These are phyloP conservation scores for Dipteronia dyeriana DNA, from an alignment of 345 rosid genomes.

Conservation along the genomic window DNA sequence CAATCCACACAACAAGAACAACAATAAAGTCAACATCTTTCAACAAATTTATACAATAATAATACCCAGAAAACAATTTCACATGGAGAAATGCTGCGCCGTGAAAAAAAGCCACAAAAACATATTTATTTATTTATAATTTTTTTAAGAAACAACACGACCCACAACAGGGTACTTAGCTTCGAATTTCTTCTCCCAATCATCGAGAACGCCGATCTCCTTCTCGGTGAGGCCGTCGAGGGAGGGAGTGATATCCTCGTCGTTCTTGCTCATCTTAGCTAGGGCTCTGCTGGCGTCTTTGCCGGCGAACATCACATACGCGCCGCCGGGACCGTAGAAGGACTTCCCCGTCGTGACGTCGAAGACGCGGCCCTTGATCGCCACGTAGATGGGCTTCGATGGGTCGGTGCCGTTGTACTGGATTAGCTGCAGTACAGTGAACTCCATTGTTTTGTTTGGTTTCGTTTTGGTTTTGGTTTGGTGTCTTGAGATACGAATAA, in stretches of 20 bases:
- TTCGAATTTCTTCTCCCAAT: constrained; percentile 88
- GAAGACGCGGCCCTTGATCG: constrained; percentile 78
- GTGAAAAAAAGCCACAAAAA: background rate
- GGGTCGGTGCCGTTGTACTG: constrained; percentile 71
- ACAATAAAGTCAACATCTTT: constrained; percentile 11
- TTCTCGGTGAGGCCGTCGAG: constrained; percentile 73
- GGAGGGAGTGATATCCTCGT: constrained; percentile 64
- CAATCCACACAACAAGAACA: background rate
- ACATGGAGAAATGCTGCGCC: too few relatives aligned
- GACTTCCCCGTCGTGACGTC: constrained; percentile 74
- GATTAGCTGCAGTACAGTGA: constrained; percentile 61
- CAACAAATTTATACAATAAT: background rate
- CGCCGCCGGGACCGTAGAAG: constrained; percentile 77
- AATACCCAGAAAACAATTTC: background rate
- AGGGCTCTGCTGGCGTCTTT: constrained; percentile 87
- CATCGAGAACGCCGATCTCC: constrained; percentile 70
- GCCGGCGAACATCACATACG: constrained; percentile 74
- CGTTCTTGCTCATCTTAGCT: constrained; percentile 94
- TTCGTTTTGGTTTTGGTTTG: background rate
- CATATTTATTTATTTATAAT: background rate
- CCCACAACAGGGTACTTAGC: constrained; percentile 89
- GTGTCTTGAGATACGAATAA: background rate
- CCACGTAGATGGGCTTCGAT: constrained; percentile 80
- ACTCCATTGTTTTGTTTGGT: constrained; percentile 49
- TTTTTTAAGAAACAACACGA: constrained; percentile 47